These are phyloP conservation scores for Pyrus bretschneideri DNA, from an alignment of 306 rosid genomes.

Conservation along the genomic window DNA sequence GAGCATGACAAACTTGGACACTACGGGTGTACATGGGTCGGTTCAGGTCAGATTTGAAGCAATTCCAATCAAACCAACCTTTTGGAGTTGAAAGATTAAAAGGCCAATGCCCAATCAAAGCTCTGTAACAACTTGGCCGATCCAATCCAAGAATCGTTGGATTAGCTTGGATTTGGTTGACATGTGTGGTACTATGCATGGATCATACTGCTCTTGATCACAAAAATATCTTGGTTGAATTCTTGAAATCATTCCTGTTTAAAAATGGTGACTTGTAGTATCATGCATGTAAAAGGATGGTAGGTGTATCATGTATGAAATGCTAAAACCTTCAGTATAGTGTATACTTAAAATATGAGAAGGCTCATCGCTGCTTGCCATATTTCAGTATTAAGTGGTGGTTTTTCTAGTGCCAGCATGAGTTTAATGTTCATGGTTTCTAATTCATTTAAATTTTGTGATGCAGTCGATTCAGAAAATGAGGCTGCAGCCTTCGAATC, in stretches of 20 bases:
- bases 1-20: background rate
- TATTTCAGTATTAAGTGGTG: background rate
- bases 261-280: background rate
- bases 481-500: slow-evolving; percentile 46
- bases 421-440: slow-evolving; percentile 10
- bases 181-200: background rate
- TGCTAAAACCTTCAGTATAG: too few relatives aligned
- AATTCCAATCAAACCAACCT: background rate
- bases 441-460: slow-evolving; percentile 19
- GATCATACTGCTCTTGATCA: background rate
- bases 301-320: too few relatives aligned
- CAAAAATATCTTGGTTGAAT: background rate
- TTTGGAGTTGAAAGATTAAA: background rate
- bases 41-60: background rate
- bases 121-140: background rate
- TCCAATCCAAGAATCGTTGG: background rate
- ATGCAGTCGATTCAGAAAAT: slow-evolving; percentile 68
- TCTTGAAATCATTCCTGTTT: background rate
- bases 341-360: background rate
- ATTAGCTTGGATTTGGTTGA: background rate
- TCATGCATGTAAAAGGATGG: too few relatives aligned
- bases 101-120: background rate
- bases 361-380: background rate
- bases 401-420: background rate
- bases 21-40: background rate